Percentiles rank a stretch among this genome's conserved stretches.
These are phyloP conservation scores for Vaccinium corymbosum DNA, from an alignment of 148 eudicot genomes.

Conservation along the genomic window DNA sequence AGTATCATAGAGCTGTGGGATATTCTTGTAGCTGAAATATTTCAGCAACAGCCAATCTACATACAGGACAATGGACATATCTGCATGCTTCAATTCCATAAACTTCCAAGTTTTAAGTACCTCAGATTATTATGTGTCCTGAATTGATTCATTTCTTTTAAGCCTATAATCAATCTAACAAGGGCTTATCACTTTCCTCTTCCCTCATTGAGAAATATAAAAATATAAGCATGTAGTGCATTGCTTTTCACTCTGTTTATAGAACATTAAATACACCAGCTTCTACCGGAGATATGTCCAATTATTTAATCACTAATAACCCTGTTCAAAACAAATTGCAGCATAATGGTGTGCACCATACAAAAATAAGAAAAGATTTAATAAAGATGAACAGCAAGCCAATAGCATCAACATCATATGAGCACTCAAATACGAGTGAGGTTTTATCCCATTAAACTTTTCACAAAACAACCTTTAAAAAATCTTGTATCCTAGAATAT, in stretches of 20 bases:
- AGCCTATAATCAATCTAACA: not conserved
- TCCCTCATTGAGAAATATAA: not conserved
- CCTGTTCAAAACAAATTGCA: not conserved
- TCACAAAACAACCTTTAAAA: not conserved
- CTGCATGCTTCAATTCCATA: not conserved
- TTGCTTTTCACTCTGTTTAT: not conserved
- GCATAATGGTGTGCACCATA: not conserved
- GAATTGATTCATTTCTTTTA: not conserved
- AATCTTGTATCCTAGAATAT: not conserved
- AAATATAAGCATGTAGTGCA: conserved; percentile 4
- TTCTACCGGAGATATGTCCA: not conserved
- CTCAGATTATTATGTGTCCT: not conserved
- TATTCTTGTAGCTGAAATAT: not conserved
- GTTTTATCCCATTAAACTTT: not conserved
- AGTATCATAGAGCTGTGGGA: not conserved
- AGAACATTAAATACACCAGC: not conserved
- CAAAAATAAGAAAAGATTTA: not conserved
- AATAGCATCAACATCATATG: not conserved
- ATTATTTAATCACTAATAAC: not conserved
- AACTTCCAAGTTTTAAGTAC: not conserved
- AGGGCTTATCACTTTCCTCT: not conserved
- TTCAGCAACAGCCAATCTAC: not conserved
- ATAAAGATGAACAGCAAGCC: not conserved
- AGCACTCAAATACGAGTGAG: not conserved
- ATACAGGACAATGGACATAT: not conserved